These are phyloP conservation scores for Mortierella sp. DNA, from an alignment of 371 early-diverging fungal species.

Conservation along the genomic window DNA sequence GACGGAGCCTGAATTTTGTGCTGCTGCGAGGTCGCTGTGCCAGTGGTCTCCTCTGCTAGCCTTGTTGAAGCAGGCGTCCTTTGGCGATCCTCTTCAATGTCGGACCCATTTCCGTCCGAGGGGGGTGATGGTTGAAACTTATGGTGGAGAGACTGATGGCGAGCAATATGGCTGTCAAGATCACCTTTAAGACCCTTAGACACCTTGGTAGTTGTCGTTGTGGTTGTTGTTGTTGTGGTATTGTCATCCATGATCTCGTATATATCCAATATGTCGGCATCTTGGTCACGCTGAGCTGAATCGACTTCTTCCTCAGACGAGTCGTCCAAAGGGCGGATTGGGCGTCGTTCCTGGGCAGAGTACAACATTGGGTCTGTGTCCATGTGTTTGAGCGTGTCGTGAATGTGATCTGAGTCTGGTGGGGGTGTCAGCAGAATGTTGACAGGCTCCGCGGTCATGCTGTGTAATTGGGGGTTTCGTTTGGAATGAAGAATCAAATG, in stretches of 20 bases:
- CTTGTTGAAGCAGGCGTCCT: background rate
- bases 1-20: conserved; percentile 23
- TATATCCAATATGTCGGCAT: background rate
- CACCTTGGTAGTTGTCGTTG: conserved; percentile 16
- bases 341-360: conserved; percentile 3
- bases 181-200: conserved; percentile 13
- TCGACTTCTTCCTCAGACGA: conserved; percentile 23
- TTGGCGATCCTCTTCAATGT: conserved; percentile 1
- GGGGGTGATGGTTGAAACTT: conserved; percentile 7
- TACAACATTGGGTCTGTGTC: conserved; percentile 13
- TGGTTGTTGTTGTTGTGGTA: conserved; percentile 17
- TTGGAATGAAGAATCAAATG: conserved; percentile 9
- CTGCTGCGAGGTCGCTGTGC: background rate
- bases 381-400: conserved; percentile 19
- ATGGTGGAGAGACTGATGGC: conserved; percentile 26
- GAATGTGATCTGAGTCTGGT: conserved; percentile 21
- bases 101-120: conserved; percentile 9
- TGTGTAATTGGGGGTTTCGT: background rate
- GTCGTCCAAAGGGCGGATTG: conserved; percentile 19
- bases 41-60: background rate
- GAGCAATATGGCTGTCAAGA: conserved; percentile 15
- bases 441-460: conserved; percentile 24
- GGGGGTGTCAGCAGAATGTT: conserved; percentile 29
- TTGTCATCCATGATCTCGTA: conserved; percentile 8
- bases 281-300: conserved; percentile 3